Base-by-base conservation (phyloP, 2,329 filamentous ascomycete species). In the Escovopsis sp. region DNA sequence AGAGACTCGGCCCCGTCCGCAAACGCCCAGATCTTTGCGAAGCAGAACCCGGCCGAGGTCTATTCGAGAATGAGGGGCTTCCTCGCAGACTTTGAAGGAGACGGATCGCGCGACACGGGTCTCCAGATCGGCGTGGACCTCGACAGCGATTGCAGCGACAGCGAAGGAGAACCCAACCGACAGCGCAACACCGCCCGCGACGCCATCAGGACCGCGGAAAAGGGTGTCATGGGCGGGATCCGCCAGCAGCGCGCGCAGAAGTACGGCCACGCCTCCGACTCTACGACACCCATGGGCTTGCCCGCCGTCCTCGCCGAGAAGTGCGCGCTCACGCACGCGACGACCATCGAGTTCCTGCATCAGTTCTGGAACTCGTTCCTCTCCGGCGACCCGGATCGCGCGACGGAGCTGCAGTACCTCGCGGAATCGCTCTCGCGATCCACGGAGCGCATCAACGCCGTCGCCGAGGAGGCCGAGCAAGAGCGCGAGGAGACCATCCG, bases 321-420 rank as follows among this genome's bases (percentile, higher is more conserved):
- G 43, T 78, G 75, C 50, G 64, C 63, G 35, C 61, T 77, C 43
- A 94, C 89, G 0, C 87, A 96, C 58, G 88, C 88, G 42, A 98
- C 91, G 0, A 93, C 86, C 0, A 82, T 85, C 33, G 91, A 98
- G 56, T 98, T 96, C 55, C 67, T 98, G n/a, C 85, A 89, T 53
- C 93, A 96, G 59, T 98, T 98, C 66, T 98, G 89, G 89, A 74
- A 77, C 32, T 79, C 88, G 0, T 98, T 94, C 55, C 71, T 94
- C 26, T 95, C 88, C 0, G 89, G 88, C 12, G 85, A 95, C 55
- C 66, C 84, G 1, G 80, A 85, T 46, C 80, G 85, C 32, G 85
- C 85, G 1, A 71, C 72, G 36, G 89, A 98, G 61, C 71, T 95
- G 12, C 77, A 80, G 6, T 86, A 84, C 47, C 72, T 95, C 38